Evolutionary conservation across 2,329 filamentous ascomycete species (phyloP), one percentile per base, ranked within the genome.

Genomic region (Exserohilum turcica): DNA sequence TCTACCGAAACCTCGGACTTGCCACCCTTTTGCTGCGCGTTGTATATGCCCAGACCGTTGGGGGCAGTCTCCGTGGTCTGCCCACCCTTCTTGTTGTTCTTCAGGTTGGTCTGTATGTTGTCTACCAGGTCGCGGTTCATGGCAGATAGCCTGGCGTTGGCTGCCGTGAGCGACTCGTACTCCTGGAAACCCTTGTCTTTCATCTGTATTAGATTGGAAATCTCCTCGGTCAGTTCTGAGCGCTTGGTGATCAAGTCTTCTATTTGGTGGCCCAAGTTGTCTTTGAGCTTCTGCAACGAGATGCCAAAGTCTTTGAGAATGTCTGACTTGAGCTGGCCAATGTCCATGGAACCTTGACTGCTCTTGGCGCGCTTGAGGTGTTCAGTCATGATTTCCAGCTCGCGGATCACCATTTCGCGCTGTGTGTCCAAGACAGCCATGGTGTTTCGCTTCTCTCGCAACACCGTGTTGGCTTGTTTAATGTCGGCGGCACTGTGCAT

Each of bases 91-190:
- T 78, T 77, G 70, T 88, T 92, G 39, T 86, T 87, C 78, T 95
- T 96, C 80, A 97, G 95, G 27, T 92, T 85, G 67, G 90, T 91
- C 73, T 97, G 93, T 54, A 97, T 96, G 70, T 92, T 91, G 67
- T 96, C 90, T 3, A 95, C 92, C 50, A 99, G 81, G 70, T 96
- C 91, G 66, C 96, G 96, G 78, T 99, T 97, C 81, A 97, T 86
- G 67, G 97, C 91, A 24, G 91, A 89, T 55, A 99, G 82, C 77
- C 97, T 93, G 0, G 90, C 89, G 72, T 99, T 99, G 81, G 96
- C 96, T 52, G 88, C 89, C 9, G 91, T 96, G 38, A 99, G 80
- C 68, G 95, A 91, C 78, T 97, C 94, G 69, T 97, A 97, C 70
- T 99, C 94, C 67, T 96, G 86, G 66, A 97, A 87, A 12, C 91